phyloP scores from a whole-genome alignment of 331 rosid species.

The Erythrophleum ivorense region DNA sequence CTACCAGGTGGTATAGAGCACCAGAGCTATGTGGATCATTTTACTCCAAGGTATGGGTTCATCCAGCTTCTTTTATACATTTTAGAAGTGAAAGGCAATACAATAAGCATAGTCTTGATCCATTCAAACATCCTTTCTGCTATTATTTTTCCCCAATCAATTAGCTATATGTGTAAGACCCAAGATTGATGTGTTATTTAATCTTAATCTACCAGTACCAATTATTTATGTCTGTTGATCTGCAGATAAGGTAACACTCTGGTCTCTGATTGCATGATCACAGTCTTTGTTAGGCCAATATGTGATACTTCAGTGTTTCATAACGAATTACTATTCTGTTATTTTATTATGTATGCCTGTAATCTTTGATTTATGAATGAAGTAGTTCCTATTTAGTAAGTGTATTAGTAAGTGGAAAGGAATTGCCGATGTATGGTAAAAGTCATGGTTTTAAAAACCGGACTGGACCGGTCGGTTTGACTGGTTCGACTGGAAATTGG shows the following conservation, averaged over 20 bases:
- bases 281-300: background rate
- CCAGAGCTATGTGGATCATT: constrained; percentile 98
- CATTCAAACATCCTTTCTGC: constrained; percentile 33
- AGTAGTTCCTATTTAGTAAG: background rate
- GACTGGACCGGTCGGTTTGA: too few relatives aligned
- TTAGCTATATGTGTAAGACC: constrained; percentile 30
- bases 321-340: background rate
- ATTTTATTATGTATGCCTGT: background rate
- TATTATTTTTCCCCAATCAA: constrained; percentile 39
- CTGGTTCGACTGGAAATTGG: too few relatives aligned
- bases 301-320: background rate
- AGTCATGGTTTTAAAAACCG: background rate
- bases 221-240: constrained; percentile 15
- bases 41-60: constrained; percentile 80
- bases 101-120: constrained; percentile 16
- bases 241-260: constrained; percentile 10
- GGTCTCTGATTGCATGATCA: constrained; percentile 23
- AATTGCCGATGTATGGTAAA: background rate
- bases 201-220: constrained; percentile 8
- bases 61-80: constrained; percentile 23
- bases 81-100: constrained; percentile 7
- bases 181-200: constrained; percentile 28
- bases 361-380: background rate
- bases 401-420: background rate
- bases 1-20: constrained; percentile 99